Percentiles rank a stretch among this genome's conserved stretches.
Conservation (phyloP, 129 eudicot genomes). For the Chrysanthemum lavandulifolium region DNA sequence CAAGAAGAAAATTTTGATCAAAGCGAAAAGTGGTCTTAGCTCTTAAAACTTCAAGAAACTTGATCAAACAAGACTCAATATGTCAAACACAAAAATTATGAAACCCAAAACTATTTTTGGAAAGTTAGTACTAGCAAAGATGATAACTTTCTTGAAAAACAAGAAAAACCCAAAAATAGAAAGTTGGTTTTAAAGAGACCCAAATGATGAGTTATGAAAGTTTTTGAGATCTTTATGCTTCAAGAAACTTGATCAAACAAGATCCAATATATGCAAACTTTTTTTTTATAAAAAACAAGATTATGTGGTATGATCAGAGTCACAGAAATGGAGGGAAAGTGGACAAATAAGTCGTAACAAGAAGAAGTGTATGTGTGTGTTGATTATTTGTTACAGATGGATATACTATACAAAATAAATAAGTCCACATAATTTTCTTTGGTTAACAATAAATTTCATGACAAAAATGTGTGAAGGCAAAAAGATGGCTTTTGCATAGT, state of each 20-base stretch:
- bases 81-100: neutral
- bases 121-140: neutral
- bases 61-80: conserved; percentile 1
- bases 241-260: conserved; percentile 1
- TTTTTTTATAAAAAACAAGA: conserved; percentile 14
- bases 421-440: conserved; percentile 35
- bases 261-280: no score
- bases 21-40: neutral
- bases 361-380: conserved; percentile 7
- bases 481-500: conserved; percentile 20
- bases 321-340: conserved; percentile 33
- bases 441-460: conserved; percentile 10
- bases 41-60: no score
- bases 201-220: neutral
- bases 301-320: conserved; percentile 25
- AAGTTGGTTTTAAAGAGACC: conserved; percentile 2
- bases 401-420: conserved; percentile 22
- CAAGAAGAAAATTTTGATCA: neutral
- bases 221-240: neutral
- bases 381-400: conserved; percentile 31
- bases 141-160: conserved; percentile 4
- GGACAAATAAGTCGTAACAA: conserved; percentile 22
- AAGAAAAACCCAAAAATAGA: conserved; percentile 1
- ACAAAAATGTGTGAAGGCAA: conserved; percentile 16
- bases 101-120: neutral